Base-by-base conservation (phyloP, 1,284 basidiomycete genomes). In the Golubevia pallescens region DNA sequence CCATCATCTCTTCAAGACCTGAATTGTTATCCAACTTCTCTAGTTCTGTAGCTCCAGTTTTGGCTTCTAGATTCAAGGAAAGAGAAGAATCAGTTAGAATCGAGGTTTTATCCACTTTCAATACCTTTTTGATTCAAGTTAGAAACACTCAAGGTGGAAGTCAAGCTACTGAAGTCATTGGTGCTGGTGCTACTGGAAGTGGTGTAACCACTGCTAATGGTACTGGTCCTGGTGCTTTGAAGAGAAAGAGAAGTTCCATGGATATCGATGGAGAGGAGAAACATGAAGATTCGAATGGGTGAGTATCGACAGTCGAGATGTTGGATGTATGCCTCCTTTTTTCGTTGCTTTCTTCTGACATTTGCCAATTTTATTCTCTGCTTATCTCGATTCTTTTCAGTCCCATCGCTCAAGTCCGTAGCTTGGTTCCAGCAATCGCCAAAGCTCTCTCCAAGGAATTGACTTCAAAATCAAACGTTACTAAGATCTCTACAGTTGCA, bases 31-130 rank as follows among this genome's bases (percentile, higher is more conserved):
- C 88, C 3, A 88, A 91, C 1, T 89, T 97, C 60, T 96, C 93
- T 87, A 91, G 91, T 80, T 90, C 90, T 3, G 91, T 97, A 3
- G 93, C 94, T 0, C 94, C 94, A 0, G 89, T 93, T 3, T 89
- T 99, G 56, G 93, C 97, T 63, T 91, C 92, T 7, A 90, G 95
- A 32, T 96, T 99, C 79, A 91, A 90, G 48, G 97, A 99, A 86
- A 92, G 97, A 51, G 97, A 99, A 86, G 93, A 95, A 78, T 96
- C 93, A 14, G 97, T 99, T 19, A 90, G 93, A n/a, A 87, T 97
- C 19, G 96, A 99, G 86, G 89, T 98, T 6, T 94, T 96, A 90
- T 88, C 91, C 0, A 93, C 96, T 0, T 96, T 96, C 79, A 90
- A 90, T 23, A 87, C 89, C 0, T 88, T 97, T 21, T 88, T 98